Percentiles rank a stretch among this genome's conserved stretches.
phyloP scores from a whole-genome alignment of 2,329 filamentous ascomycete species.

The Fusarium xyrophilum region DNA sequence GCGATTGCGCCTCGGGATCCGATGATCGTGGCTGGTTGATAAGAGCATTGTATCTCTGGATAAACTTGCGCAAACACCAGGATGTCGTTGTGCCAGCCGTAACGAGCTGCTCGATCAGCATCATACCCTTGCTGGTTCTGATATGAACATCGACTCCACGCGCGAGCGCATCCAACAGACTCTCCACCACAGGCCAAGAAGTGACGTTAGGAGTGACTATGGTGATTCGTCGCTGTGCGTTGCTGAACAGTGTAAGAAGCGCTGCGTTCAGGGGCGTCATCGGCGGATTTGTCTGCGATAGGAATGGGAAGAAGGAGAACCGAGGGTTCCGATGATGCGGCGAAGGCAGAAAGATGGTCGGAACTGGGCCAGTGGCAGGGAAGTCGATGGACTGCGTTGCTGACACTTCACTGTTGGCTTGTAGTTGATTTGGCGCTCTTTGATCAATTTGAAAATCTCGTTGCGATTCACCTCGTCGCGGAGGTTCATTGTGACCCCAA shows the following conservation, averaged over 20 bases:
- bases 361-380: slow-evolving; percentile 42
- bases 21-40: slow-evolving; percentile 24
- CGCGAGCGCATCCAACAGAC: slow-evolving; percentile 65
- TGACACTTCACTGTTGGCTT: slow-evolving; percentile 22
- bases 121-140: slow-evolving; percentile 72
- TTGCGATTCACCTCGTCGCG: neutral
- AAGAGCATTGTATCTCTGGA: slow-evolving; percentile 58
- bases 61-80: slow-evolving; percentile 66
- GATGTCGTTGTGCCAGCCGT: slow-evolving; percentile 78
- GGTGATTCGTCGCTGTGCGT: slow-evolving; percentile 65
- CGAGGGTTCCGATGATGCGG: slow-evolving; percentile 72
- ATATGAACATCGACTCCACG: slow-evolving; percentile 73
- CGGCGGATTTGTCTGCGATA: slow-evolving; percentile 58
- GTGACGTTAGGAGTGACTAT: slow-evolving; percentile 84
- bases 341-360: slow-evolving; percentile 74
- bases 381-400: slow-evolving; percentile 44
- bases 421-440: neutral
- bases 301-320: slow-evolving; percentile 67
- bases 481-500: slow-evolving; percentile 58
- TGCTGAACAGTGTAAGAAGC: slow-evolving; percentile 65
- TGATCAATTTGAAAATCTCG: neutral
- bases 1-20: slow-evolving; percentile 53
- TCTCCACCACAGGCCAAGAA: slow-evolving; percentile 66
- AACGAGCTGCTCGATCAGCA: slow-evolving; percentile 81
- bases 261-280: slow-evolving; percentile 72